These are phyloP conservation scores for Diaporthe caulivora DNA, from an alignment of 2,329 filamentous ascomycete genomes.

Conservation along the genomic window DNA sequence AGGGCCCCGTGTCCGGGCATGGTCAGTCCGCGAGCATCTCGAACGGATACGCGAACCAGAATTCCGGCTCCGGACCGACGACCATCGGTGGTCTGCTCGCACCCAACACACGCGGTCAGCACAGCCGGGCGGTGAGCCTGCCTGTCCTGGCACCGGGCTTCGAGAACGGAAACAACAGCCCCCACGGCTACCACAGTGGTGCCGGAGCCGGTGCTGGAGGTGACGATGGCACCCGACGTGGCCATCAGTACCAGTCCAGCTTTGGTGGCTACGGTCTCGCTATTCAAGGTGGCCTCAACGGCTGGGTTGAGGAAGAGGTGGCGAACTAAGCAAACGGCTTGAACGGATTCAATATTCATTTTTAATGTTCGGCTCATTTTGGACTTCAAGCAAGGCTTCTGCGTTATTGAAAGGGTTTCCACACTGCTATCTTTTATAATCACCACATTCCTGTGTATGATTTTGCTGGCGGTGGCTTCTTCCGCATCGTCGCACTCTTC, in stretches of 20 bases:
- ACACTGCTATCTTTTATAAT: conserved; percentile 39
- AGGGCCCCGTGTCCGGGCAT: conserved; percentile 72
- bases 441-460: conserved; percentile 39
- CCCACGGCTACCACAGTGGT: conserved; percentile 55
- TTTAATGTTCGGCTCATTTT: conserved; percentile 43
- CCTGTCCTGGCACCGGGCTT: conserved; percentile 77
- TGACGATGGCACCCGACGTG: conserved; percentile 67
- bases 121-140: conserved; percentile 89
- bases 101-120: conserved; percentile 74
- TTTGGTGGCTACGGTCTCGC: conserved; percentile 73
- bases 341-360: conserved; percentile 42
- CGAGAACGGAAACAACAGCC: conserved; percentile 69
- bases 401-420: conserved; percentile 36
- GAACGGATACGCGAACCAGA: conserved; percentile 70
- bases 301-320: conserved; percentile 77
- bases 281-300: conserved; percentile 73
- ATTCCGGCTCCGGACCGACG: conserved; percentile 68
- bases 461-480: conserved; percentile 36
- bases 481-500: conserved; percentile 27
- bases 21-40: conserved; percentile 76
- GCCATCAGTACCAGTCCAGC: conserved; percentile 75
- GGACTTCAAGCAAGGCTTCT: conserved; percentile 34
- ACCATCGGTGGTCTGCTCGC: conserved; percentile 84
- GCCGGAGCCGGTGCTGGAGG: conserved; percentile 51
- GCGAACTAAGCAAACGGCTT: conserved; percentile 59